phyloP scores from a whole-genome alignment of 805 yeast species.

The Teunomyces barrocoloradensis region DNA sequence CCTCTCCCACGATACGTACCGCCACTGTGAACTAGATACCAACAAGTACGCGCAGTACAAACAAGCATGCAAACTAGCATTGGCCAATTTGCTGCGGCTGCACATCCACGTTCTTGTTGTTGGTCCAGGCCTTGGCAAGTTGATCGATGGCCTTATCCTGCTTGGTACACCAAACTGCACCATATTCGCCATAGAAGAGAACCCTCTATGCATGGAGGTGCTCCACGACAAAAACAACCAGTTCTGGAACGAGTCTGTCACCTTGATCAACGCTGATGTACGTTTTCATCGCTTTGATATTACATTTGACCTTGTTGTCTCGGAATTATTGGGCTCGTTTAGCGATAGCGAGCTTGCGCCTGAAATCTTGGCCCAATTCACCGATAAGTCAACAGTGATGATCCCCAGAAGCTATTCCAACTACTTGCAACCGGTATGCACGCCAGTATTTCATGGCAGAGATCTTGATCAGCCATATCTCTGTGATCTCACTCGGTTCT shows the following conservation, averaged over 20 bases:
- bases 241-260: conserved; percentile 53
- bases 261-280: conserved; percentile 57
- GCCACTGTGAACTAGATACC: conserved; percentile 66
- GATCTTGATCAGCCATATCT: conserved; percentile 20
- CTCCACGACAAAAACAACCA: conserved; percentile 48
- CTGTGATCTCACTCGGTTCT: conserved; percentile 15
- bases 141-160: conserved; percentile 47
- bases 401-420: conserved; percentile 52
- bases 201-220: conserved; percentile 54
- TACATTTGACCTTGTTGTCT: conserved; percentile 57
- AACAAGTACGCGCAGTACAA: conserved; percentile 69
- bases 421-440: conserved; percentile 62
- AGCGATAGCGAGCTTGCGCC: conserved; percentile 92
- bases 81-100: conserved; percentile 23
- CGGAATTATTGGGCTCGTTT: conserved; percentile 86
- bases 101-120: conserved; percentile 49
- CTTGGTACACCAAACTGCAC: conserved; percentile 12
- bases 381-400: conserved; percentile 38
- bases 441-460: conserved; percentile 41
- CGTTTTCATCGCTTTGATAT: conserved; percentile 29
- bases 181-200: conserved; percentile 67
- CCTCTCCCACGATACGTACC: conserved; percentile 59
- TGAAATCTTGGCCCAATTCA: conserved; percentile 54
- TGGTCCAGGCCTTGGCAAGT: conserved; percentile 89
- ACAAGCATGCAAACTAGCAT: conserved; percentile 57